phyloP scores from a whole-genome alignment of 768 basidiomycete genomes.

The Stropharia rugosoannulata region DNA sequence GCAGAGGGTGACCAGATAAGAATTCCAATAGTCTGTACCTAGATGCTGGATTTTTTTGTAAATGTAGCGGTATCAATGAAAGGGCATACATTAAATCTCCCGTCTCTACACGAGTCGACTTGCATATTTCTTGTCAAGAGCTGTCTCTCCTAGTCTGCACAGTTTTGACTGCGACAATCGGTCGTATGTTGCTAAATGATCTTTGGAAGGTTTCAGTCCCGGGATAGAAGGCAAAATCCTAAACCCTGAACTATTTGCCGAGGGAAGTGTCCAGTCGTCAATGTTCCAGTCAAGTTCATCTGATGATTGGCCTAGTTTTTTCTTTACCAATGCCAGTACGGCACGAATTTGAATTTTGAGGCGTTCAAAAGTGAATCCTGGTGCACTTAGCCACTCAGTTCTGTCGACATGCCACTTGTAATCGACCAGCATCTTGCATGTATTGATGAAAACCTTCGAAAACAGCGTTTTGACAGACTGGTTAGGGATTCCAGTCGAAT shows the following conservation, averaged over 20 bases:
- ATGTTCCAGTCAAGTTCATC: too few species aligned
- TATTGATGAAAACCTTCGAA: background rate
- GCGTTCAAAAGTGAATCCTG: background rate
- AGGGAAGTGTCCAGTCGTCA: background rate
- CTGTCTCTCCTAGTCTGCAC: background rate
- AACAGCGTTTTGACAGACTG: background rate
- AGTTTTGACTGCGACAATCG: background rate
- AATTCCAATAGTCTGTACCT: too few species aligned
- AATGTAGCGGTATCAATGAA: too few species aligned
- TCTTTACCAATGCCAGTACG: background rate
- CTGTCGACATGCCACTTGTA: background rate
- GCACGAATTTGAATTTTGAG: background rate
- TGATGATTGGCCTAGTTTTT: background rate
- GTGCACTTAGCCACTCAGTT: background rate
- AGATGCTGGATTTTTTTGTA: too few species aligned
- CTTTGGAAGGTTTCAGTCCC: background rate
- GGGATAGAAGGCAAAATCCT: background rate
- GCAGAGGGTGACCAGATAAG: too few species aligned
- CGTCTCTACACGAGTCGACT: background rate
- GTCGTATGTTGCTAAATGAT: too few species aligned
- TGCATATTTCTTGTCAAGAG: background rate
- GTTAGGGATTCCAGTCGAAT: background rate
- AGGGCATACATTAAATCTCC: too few species aligned
- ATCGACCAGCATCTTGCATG: background rate
- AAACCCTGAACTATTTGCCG: background rate